Evolutionary conservation across 495 filamentous ascomycete species (phyloP).

Genomic region (Penicillium herquei): DNA sequence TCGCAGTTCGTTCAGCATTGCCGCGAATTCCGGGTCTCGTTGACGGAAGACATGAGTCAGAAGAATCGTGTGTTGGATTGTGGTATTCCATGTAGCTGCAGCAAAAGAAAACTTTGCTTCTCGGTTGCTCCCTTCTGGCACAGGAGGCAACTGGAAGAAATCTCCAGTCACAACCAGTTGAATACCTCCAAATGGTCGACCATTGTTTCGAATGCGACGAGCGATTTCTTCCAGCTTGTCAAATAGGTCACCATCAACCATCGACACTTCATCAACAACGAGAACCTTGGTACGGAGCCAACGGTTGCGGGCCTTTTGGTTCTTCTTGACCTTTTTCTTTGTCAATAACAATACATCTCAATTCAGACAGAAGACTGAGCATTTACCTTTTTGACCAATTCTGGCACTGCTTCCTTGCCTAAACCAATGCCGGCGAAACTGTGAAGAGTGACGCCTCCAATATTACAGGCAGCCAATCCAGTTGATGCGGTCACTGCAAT

Average conservation of each 20-base stretch:
- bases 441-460: slow-evolving; percentile 92
- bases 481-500: slow-evolving; percentile 95
- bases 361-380: neutral
- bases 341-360: neutral
- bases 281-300: slow-evolving; percentile 87
- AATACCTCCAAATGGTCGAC: slow-evolving; percentile 90
- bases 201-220: slow-evolving; percentile 78
- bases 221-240: slow-evolving; percentile 93
- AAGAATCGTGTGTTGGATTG: slow-evolving; percentile 93
- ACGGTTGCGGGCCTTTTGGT: slow-evolving; percentile 79
- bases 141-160: slow-evolving; percentile 95
- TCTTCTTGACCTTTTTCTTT: slow-evolving; percentile 65
- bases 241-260: slow-evolving; percentile 96
- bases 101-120: slow-evolving; percentile 88
- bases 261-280: slow-evolving; percentile 93
- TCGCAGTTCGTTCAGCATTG: slow-evolving; percentile 97
- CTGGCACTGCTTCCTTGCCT: slow-evolving; percentile 80
- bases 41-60: slow-evolving; percentile 96
- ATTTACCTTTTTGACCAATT: slow-evolving; percentile 74
- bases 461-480: slow-evolving; percentile 93
- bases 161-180: slow-evolving; percentile 95
- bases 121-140: slow-evolving; percentile 64
- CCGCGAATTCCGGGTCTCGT: slow-evolving; percentile 85
- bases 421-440: slow-evolving; percentile 95
- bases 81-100: slow-evolving; percentile 84